Base-by-base conservation (phyloP, 371 early-diverging fungal genomes). In the Actinomucor elegans region DNA sequence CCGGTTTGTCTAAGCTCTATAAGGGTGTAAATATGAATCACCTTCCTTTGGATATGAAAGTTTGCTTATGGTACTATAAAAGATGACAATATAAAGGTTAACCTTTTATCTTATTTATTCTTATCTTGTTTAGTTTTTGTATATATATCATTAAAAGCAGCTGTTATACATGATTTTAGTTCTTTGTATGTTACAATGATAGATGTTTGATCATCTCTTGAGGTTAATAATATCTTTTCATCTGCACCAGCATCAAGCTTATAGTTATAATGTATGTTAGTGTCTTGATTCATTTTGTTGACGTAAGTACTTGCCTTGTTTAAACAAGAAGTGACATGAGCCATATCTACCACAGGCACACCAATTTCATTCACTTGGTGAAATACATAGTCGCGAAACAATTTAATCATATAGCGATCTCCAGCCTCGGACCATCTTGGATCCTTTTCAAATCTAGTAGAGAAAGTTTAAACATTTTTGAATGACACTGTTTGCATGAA, bases 351-450 rank as follows among this genome's bases (percentile, higher is more conserved):
- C 2, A 94, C 80, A 8, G 97, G 94, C 21, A 80, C 66, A 4
- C 95, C 96, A 24, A 81, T 72, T 33, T 92, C 93, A 66, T 96
- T 91, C 9, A 94, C 93, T 66, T 94, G 93, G 68, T 97, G 98
- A 66, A 98, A 98, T 15, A 97, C 89, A 64, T 93, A 96, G 64
- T 97, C 97, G 49, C 97, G 81, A 64, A 98, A 97, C 24, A 98
- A 77, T 67, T 94, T 95, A 52, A 97, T 86, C 42, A 97, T 82
- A 66, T 97, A 97, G 31, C 94, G 73, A 67, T 97, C 97, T 7
- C 98, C 98, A 0, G 95, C 94, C 67, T 98, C 97, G 7, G 95
- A 86, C 97, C 98, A 98, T 42, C 86, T 81, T 4, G 92, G 86
- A 67, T 96, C 96, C 75, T 87, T 79, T 36, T 88, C 90, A 61